A percentile compares a stretch with the other conserved stretches of the same genome.
phyloP scores from a whole-genome alignment of 345 rosid genomes.

The Microthlaspi erraticum region DNA sequence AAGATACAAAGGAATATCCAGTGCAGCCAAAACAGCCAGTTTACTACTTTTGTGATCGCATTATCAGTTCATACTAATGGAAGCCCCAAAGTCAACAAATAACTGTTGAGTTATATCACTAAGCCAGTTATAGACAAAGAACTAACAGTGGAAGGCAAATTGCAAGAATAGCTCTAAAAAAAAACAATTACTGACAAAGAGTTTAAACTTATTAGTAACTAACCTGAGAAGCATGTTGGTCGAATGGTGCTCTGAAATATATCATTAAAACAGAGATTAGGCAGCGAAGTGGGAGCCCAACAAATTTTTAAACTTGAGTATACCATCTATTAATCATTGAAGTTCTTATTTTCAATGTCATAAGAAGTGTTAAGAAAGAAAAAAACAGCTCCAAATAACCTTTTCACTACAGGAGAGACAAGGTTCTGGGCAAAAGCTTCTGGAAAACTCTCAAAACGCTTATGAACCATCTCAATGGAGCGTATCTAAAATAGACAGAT shows the following conservation, averaged over 20 bases:
- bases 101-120: slow-evolving; percentile 12
- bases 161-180: slow-evolving; percentile 21
- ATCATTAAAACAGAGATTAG: slow-evolving; percentile 27
- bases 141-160: slow-evolving; percentile 15
- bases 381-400: slow-evolving; percentile 48
- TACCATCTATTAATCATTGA: neutral
- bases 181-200: slow-evolving; percentile 14
- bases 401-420: slow-evolving; percentile 63
- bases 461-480: slow-evolving; percentile 91
- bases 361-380: neutral
- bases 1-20: slow-evolving; percentile 21
- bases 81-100: slow-evolving; percentile 11
- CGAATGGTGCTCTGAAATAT: slow-evolving; percentile 64
- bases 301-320: neutral
- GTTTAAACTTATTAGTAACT: slow-evolving; percentile 27
- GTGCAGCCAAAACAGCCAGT: slow-evolving; percentile 22
- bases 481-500: slow-evolving; percentile 66
- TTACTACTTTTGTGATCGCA: slow-evolving; percentile 7
- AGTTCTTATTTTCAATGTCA: neutral
- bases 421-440: slow-evolving; percentile 88
- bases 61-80: slow-evolving; percentile 8
- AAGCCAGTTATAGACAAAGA: slow-evolving; percentile 25
- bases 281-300: slow-evolving; percentile 10
- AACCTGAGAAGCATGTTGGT: slow-evolving; percentile 73
- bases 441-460: slow-evolving; percentile 98